Evolutionary conservation across 768 basidiomycete genomes (phyloP), one percentile per base, ranked within the genome.

Genomic region (Clitopilus passeckerianus): DNA sequence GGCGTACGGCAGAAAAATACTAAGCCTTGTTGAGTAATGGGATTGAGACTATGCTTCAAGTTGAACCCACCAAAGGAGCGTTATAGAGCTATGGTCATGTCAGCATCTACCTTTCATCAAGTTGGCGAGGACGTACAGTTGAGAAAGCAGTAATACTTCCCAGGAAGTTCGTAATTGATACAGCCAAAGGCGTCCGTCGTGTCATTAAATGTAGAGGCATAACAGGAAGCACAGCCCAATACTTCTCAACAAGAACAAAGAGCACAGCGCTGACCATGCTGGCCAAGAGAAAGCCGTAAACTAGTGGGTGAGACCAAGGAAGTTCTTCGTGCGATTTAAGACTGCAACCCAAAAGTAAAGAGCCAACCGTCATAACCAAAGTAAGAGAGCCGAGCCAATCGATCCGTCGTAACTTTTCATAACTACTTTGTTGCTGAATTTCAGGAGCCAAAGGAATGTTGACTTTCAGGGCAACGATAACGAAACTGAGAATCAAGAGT

Each of bases 371-470:
- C 43, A 78, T 74, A 34, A 92, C 92, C 23, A 98, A 83, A 0
- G 92, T 92, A 56, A 90, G 70, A 18, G 89, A 91, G 12, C 95
- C 95, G 58, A 91, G 73, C 67, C 87, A 88, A 74, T 98, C 95
- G 66, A 97, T 89, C 23, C 91, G 87, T 55, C 80, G 77, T 50
- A 93, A 71, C 72, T 89, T 93, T 50, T 87, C 82, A 54, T 74
- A 76, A 20, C 84, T 66, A 46, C 77, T 72, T 71, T 85, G 85
- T 65, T 77, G 79, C 70, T 84, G 79, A 53, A 90, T 73, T 57
- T 86, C 83, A 61, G 81, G 76, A n/a, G 92, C 85, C 20, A 94
- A 77, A 62, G 76, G 75, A 60, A 95, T 90, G 67, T 91, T 86
- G 61, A 95, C 87, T 74, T 93, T 92, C 61, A 82, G 76, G 12